A percentile compares a stretch with the other conserved stretches of the same genome.
These are phyloP conservation scores for Colletotrichum sp. DNA, from an alignment of 2,329 filamentous ascomycete species.

Conservation along the genomic window DNA sequence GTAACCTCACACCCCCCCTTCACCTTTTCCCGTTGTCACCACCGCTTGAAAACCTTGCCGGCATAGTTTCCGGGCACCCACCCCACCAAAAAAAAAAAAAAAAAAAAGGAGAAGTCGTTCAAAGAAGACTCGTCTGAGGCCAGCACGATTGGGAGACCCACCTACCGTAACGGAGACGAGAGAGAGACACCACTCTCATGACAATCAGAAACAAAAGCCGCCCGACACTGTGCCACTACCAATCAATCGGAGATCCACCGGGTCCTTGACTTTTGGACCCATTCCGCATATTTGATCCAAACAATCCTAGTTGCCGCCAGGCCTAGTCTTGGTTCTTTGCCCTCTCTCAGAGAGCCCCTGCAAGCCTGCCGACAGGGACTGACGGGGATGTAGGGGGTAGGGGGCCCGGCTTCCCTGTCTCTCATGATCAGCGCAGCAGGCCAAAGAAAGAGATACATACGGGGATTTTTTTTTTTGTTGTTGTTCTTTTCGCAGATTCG, in stretches of 20 bases:
- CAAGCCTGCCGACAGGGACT: neutral
- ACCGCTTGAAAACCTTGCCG: too few species aligned
- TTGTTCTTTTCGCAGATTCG: slow-evolving; percentile 8
- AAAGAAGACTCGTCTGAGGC: slow-evolving; percentile 19
- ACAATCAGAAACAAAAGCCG: slow-evolving; percentile 20
- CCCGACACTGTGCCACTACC: slow-evolving; percentile 9
- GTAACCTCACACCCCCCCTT: too few species aligned
- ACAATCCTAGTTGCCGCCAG: slow-evolving; percentile 21
- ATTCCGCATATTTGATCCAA: slow-evolving; percentile 20
- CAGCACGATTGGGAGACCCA: neutral
- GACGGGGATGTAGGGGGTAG: slow-evolving; percentile 15
- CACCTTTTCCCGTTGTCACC: too few species aligned
- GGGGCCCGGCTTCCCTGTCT: slow-evolving; percentile 1
- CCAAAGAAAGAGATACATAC: neutral
- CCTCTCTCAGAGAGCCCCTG: neutral
- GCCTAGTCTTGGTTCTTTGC: slow-evolving; percentile 17
- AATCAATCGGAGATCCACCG: slow-evolving; percentile 20
- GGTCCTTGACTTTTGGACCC: slow-evolving; percentile 3
- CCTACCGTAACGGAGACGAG: neutral
- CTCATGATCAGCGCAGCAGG: neutral
- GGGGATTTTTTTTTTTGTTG: neutral
- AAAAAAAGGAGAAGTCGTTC: slow-evolving; percentile 11
- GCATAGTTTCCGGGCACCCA: too few species aligned
- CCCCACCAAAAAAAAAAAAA: too few species aligned
- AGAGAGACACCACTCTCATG: neutral